These are phyloP conservation scores for Solanum hybrid DNA, from an alignment of 305 asterid species.

Conservation along the genomic window DNA sequence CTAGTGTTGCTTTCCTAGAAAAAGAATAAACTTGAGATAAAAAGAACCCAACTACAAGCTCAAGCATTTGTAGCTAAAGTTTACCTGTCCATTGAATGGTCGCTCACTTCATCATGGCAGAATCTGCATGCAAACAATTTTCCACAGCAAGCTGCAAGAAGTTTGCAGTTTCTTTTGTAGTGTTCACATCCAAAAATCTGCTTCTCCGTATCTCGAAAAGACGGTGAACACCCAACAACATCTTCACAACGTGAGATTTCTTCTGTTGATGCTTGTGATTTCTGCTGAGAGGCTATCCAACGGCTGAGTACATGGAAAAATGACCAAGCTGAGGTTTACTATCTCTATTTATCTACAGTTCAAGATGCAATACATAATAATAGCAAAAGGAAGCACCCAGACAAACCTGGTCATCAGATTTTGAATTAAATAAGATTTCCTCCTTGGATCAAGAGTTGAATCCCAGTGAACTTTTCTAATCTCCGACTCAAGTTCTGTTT, in stretches of 20 bases:
- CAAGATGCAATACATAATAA: background rate
- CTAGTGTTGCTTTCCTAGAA: constrained; percentile 34
- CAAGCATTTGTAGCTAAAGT: background rate
- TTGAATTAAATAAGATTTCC: constrained; percentile 39
- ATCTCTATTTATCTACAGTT: background rate
- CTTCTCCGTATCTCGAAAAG: constrained; percentile 31
- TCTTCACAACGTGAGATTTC: constrained; percentile 23
- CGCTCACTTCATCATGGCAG: constrained; percentile 51
- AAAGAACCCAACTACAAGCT: background rate
- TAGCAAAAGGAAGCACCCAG: background rate
- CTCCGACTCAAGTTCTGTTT: constrained; percentile 47
- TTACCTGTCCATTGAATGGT: constrained; percentile 45
- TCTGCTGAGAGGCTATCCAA: constrained; percentile 51
- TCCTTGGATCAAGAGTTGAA: constrained; percentile 42
- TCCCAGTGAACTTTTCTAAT: constrained; percentile 36
- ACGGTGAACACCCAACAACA: constrained; percentile 25
- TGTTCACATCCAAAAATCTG: constrained; percentile 37
- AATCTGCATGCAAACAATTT: constrained; percentile 39
- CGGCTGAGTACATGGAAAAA: constrained; percentile 21
- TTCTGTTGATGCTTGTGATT: constrained; percentile 32
- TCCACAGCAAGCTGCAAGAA: constrained; percentile 46
- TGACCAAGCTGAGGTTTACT: background rate
- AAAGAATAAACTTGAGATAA: constrained; percentile 3
- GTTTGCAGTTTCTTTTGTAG: constrained; percentile 42
- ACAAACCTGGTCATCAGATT: constrained; percentile 42